Conservation (phyloP, 75 land plant species). For the Pseudotsuga menziesii region DNA sequence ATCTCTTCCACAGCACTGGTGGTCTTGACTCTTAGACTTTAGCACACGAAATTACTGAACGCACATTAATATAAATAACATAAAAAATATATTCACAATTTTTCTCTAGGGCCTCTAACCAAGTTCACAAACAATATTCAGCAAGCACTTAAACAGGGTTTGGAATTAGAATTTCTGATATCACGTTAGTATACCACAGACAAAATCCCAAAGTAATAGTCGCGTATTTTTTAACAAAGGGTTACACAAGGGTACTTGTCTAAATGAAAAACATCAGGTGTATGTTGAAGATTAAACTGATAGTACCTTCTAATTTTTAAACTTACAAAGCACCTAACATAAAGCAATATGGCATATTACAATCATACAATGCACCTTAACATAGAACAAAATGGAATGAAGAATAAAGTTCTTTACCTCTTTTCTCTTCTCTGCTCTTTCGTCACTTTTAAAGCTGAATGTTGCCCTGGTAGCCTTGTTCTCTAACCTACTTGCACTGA, state of each 20-base stretch:
- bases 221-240: neutral
- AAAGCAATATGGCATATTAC: neutral
- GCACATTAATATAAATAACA: neutral
- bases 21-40: too few species aligned
- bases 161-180: neutral
- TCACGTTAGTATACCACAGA: neutral
- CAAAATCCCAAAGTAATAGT: neutral
- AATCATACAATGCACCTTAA: neutral
- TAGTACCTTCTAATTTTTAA: neutral
- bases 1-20: neutral
- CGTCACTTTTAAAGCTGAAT: constrained; percentile 65
- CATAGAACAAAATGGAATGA: neutral
- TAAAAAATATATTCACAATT: neutral
- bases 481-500: constrained; percentile 7
- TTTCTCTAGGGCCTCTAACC: neutral
- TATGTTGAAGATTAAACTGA: neutral
- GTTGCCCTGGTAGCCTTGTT: constrained; percentile 4
- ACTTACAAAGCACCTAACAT: neutral
- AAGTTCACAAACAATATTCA: neutral
- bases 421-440: constrained; percentile 75
- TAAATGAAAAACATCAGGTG: neutral
- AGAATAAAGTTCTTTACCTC: constrained; percentile 40
- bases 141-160: neutral
- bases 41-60: neutral
- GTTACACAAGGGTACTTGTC: neutral